Percentiles rank a stretch among this genome's conserved stretches.
phyloP scores from a whole-genome alignment of 2,329 filamentous ascomycete genomes.

The Microsporum canis region DNA sequence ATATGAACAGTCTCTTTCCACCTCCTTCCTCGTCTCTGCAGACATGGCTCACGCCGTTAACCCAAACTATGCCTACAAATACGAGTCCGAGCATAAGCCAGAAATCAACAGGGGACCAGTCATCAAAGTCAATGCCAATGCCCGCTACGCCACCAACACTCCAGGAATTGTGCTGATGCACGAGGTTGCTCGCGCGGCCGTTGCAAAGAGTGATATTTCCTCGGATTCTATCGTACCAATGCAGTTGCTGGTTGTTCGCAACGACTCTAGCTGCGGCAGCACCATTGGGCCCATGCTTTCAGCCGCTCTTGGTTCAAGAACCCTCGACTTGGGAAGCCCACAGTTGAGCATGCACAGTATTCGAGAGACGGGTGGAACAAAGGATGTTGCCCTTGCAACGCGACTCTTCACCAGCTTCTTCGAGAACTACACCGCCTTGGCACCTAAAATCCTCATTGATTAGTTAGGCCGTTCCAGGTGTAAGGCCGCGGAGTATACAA shows the following conservation, averaged over 20 bases:
- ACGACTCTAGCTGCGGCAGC: conserved; percentile 87
- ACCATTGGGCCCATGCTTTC: conserved; percentile 97
- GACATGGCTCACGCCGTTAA: conserved; percentile 97
- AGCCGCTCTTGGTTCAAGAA: conserved; percentile 73
- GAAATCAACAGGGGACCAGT: conserved; percentile 95
- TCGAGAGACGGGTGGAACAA: conserved; percentile 76
- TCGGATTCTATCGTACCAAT: conserved; percentile 59
- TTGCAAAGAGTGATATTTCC: conserved; percentile 36
- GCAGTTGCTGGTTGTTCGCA: conserved; percentile 91
- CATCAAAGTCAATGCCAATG: conserved; percentile 97
- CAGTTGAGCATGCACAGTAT: conserved; percentile 97
- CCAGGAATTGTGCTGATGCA: conserved; percentile 88
- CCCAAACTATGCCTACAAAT: conserved; percentile 87
- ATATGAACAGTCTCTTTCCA: conserved; percentile 83
- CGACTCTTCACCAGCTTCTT: conserved; percentile 83
- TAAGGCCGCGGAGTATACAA: neutral
- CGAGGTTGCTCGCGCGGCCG: conserved; percentile 56
- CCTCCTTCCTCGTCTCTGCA: conserved; percentile 86
- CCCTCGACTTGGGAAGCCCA: conserved; percentile 84
- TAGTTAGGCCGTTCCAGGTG: conserved; percentile 31
- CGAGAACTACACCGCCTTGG: conserved; percentile 67
- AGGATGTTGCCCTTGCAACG: conserved; percentile 78
- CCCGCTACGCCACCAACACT: conserved; percentile 90
- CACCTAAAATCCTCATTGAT: conserved; percentile 73
- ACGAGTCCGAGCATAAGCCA: conserved; percentile 80